Conservation (phyloP, 352 stramenopile species). For the Blastocystis sp. region DNA sequence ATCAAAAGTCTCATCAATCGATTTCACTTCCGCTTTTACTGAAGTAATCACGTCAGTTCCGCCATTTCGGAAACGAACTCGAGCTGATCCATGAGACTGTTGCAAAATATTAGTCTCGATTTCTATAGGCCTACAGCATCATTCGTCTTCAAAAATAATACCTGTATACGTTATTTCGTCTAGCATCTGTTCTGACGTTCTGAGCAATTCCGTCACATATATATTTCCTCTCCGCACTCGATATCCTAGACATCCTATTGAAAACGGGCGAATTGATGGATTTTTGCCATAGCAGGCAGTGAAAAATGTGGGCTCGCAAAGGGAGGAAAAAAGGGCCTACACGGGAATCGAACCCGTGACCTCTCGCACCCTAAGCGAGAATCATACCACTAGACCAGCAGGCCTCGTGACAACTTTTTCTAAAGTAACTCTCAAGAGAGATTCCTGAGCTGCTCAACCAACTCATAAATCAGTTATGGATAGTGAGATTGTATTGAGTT, state of each 20-base stretch:
- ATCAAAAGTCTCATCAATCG: neutral
- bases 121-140: neutral
- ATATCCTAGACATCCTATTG: neutral
- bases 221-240: constrained; percentile 15
- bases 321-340: constrained; percentile 40
- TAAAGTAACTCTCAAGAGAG: too few species aligned
- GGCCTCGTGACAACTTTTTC: neutral
- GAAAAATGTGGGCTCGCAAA: neutral
- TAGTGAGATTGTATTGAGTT: neutral
- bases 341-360: constrained; percentile 57
- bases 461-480: neutral
- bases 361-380: constrained; percentile 56
- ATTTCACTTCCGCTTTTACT: neutral
- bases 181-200: neutral
- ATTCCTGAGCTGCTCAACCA: neutral
- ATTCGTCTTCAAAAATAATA: neutral
- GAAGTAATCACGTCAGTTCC: constrained; percentile 42
- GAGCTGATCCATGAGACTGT: constrained; percentile 13
- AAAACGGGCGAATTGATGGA: neutral
- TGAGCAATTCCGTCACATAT: constrained; percentile 24
- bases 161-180: constrained; percentile 18
- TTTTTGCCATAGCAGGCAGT: too few species aligned
- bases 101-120: constrained; percentile 28
- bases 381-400: constrained; percentile 59
- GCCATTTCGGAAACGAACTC: constrained; percentile 4